Conservation (phyloP, 192 early-diverging fungal genomes). For the Backusella westeae region DNA sequence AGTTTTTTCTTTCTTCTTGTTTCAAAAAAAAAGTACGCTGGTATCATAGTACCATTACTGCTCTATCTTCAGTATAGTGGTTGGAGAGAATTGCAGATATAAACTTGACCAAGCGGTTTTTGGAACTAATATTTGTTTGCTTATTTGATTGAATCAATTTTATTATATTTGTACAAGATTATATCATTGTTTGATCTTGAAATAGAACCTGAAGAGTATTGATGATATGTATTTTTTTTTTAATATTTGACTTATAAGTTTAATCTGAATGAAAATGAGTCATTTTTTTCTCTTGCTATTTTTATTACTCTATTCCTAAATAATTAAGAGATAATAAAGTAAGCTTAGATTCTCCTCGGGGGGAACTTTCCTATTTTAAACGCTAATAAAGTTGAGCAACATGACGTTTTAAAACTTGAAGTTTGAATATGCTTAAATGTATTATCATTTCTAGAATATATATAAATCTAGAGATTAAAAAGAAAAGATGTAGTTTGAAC, state of each 20-base stretch:
- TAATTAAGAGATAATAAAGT: too few species aligned
- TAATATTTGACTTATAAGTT: not conserved
- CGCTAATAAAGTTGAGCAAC: too few species aligned
- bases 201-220: not conserved
- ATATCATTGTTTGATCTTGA: not conserved
- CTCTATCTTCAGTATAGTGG: not conserved
- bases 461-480: too few species aligned
- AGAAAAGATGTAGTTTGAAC: too few species aligned
- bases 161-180: not conserved
- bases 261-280: not conserved
- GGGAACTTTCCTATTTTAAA: too few species aligned
- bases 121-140: not conserved
- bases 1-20: not conserved
- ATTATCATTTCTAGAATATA: too few species aligned
- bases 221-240: not conserved
- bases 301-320: too few species aligned
- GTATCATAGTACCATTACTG: not conserved
- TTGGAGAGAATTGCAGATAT: not conserved
- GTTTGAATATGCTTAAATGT: too few species aligned
- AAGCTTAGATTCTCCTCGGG: too few species aligned
- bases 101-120: not conserved
- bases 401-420: too few species aligned
- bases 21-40: not conserved
- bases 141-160: not conserved
- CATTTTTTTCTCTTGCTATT: too few species aligned